These are phyloP conservation scores for Starmera pachycereana DNA, from an alignment of 805 yeast species.

Conservation along the genomic window DNA sequence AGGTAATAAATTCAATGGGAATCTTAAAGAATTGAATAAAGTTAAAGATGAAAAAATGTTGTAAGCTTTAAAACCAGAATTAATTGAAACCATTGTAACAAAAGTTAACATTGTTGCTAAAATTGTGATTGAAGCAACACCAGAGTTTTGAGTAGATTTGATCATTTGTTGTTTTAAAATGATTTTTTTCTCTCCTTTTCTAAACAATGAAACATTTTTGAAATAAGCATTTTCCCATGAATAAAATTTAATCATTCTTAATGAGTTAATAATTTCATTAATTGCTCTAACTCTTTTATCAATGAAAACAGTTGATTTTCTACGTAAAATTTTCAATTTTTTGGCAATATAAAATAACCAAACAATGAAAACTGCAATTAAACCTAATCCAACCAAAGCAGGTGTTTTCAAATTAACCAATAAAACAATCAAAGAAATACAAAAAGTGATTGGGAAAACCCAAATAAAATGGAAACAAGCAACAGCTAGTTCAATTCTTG, in stretches of 20 bases:
- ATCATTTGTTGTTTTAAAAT: constrained; percentile 55
- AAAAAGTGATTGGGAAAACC: constrained; percentile 54
- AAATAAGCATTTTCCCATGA: constrained; percentile 86
- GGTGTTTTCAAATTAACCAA: constrained; percentile 62
- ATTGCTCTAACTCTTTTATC: constrained; percentile 69
- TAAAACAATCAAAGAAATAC: constrained; percentile 53
- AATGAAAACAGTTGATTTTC: constrained; percentile 49
- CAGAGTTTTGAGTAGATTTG: constrained; percentile 54
- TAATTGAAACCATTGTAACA: constrained; percentile 32
- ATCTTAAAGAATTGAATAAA: constrained; percentile 50
- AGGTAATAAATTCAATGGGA: constrained; percentile 57
- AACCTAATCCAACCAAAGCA: constrained; percentile 60
- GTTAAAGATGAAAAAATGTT: constrained; percentile 62
- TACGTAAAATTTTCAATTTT: constrained; percentile 44
- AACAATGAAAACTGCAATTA: constrained; percentile 31
- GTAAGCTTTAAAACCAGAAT: constrained; percentile 37
- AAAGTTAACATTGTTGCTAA: constrained; percentile 61
- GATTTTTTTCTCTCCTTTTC: constrained; percentile 51
- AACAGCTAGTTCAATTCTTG: constrained; percentile 72
- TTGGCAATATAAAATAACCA: constrained; percentile 37
- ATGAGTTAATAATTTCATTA: constrained; percentile 67
- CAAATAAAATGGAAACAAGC: constrained; percentile 56
- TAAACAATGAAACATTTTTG: constrained; percentile 38
- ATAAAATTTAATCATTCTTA: constrained; percentile 79
- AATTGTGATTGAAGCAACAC: constrained; percentile 57